Conservation (phyloP, 208 protist genomes). For the Wallacemonas sp. region DNA sequence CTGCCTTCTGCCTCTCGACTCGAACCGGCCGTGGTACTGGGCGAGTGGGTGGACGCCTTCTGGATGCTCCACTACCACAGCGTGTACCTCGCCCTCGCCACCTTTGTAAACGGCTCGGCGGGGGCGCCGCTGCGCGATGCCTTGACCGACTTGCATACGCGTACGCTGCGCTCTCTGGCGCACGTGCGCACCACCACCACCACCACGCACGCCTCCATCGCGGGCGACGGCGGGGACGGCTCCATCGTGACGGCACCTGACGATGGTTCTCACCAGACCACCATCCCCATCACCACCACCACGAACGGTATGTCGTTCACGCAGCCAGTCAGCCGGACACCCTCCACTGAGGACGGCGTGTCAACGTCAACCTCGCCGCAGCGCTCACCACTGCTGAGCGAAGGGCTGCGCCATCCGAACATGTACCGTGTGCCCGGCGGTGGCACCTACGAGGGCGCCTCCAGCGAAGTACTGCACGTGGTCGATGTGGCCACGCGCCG, state of each 20-base stretch:
- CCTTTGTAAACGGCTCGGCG: slow-evolving; percentile 37
- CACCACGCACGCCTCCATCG: no score
- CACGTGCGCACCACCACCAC: not conserved
- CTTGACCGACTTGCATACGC: not conserved
- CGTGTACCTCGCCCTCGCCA: slow-evolving; percentile 30
- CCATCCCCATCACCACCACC: not conserved
- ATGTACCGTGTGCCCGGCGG: not conserved
- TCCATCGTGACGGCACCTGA: no score
- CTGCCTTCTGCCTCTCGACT: not conserved
- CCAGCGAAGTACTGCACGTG: slow-evolving; percentile 7
- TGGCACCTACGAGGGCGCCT: not conserved
- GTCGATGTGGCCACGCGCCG: not conserved
- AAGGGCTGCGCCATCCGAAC: not conserved
- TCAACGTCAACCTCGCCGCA: not conserved
- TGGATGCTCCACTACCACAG: slow-evolving; percentile 59
- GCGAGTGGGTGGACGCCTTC: slow-evolving; percentile 53
- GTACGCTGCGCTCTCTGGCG: not conserved
- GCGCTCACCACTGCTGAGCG: not conserved
- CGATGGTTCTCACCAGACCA: not conserved
- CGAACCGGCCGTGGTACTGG: slow-evolving; percentile 6
- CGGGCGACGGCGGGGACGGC: no score
- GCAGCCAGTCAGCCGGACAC: not conserved
- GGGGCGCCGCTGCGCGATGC: slow-evolving; percentile 19
- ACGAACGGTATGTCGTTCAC: not conserved
- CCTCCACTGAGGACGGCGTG: not conserved